Base-by-base conservation (phyloP, 2,329 filamentous ascomycete genomes). In the Penicillium verrucosum region DNA sequence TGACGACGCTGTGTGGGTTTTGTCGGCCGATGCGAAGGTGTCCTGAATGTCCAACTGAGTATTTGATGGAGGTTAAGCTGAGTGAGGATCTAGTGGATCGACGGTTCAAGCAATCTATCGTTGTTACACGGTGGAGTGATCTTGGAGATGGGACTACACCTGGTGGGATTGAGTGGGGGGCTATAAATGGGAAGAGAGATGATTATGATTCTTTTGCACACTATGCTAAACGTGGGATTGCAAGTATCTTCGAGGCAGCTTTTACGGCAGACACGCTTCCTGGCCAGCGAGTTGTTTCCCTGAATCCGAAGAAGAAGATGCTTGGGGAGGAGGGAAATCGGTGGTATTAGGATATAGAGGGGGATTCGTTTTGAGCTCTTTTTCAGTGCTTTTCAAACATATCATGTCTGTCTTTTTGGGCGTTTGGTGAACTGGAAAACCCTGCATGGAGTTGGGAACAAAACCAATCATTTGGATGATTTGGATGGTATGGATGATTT, bases 121-220 rank as follows among this genome's bases (percentile, higher is more conserved):
- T 84, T 5, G 80, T 86, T 5, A 86, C 84, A 8, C 72, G 84
- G 18, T 87, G 84, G 84, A 81, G 79, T 58, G 84, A 87, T 69
- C 67, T 87, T 16, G 84, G 84, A 1, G 77, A 84, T 67, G 82
- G 82, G 1, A 77, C 70, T 2, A 76, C 74, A 10, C 81, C 83
- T 2, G 36, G 45, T 23, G 72, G 72, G 11, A 77, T 72, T 4
- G 81, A 85, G 59, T 86, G 84, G 80, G 78, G 78, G 11, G 80
- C 83, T n/a, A 75, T 80, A 36, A 82, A 82, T 63, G 81, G 81
- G 5, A 60, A 74, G 12, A 61, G 66, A 0, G 67, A 69, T 1
- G 69, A 66, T 16, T 86, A 81, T 65, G 79, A 85, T 64, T 84
- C 82, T 36, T 85, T 87, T 60, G 62, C 63, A 2, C 69, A 75